A percentile compares a stretch with the other conserved stretches of the same genome.
Conservation (phyloP, 1,139 yeast genomes). For the Suhomyces maxii region DNA sequence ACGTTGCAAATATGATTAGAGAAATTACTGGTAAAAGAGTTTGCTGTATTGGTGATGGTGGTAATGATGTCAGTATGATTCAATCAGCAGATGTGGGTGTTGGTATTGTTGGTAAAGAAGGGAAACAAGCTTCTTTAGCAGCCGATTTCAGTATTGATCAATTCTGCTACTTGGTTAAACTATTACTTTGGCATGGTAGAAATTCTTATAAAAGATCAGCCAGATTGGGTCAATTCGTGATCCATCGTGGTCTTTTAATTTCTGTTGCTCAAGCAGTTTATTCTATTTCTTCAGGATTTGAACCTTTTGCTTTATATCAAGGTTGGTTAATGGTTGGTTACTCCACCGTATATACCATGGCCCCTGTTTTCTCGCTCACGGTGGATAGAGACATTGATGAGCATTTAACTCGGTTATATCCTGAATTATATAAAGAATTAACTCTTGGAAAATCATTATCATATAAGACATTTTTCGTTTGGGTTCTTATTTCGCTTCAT, state of each 20-base stretch:
- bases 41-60: constrained; percentile 99
- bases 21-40: constrained; percentile 82
- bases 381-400: constrained; percentile 91
- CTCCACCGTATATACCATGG: constrained; percentile 96
- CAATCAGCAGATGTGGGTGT: constrained; percentile 99
- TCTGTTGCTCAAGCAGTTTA: constrained; percentile 96
- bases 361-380: constrained; percentile 93
- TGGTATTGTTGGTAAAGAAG: constrained; percentile 98
- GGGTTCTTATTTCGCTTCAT: constrained; percentile 85
- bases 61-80: constrained; percentile 98
- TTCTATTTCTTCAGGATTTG: constrained; percentile 81
- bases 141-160: constrained; percentile 96
- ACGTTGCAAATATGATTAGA: constrained; percentile 80
- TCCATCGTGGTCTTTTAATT: constrained; percentile 91
- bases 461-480: constrained; percentile 82
- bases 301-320: constrained; percentile 89
- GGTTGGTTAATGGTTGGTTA: constrained; percentile 99
- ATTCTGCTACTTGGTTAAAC: constrained; percentile 83
- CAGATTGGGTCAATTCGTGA: constrained; percentile 90
- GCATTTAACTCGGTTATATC: constrained; percentile 83
- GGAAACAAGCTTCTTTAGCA: constrained; percentile 94
- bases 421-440: constrained; percentile 90
- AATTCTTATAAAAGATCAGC: constrained; percentile 96
- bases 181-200: constrained; percentile 96
- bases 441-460: constrained; percentile 86